Percentiles rank a stretch among this genome's conserved stretches.
These are phyloP conservation scores for Lentinula sp. DNA, from an alignment of 768 basidiomycete species.

Conservation along the genomic window DNA sequence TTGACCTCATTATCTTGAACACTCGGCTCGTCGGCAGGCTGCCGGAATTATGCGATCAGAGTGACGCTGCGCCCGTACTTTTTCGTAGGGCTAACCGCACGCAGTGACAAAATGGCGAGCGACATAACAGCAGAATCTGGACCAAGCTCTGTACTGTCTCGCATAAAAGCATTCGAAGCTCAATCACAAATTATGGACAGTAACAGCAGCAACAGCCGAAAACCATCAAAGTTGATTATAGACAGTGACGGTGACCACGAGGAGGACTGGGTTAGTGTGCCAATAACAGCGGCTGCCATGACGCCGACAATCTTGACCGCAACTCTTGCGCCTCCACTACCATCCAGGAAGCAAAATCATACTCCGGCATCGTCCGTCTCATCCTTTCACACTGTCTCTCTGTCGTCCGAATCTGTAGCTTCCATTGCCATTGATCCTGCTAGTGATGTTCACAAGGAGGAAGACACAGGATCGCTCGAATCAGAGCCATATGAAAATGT, in stretches of 20 bases:
- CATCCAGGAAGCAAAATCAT: conserved; percentile 62
- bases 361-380: conserved; percentile 67
- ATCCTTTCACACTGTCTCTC: conserved; percentile 78
- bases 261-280: conserved; percentile 1
- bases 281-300: not conserved
- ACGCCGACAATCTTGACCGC: not conserved
- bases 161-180: not conserved
- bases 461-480: conserved; percentile 51
- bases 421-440: conserved; percentile 39
- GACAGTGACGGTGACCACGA: not conserved
- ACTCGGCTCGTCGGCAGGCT: too few relatives aligned
- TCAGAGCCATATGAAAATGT: conserved; percentile 68
- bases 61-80: not conserved
- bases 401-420: conserved; percentile 57
- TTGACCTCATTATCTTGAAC: too few relatives aligned
- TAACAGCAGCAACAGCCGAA: not conserved
- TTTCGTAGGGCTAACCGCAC: not conserved
- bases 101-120: not conserved
- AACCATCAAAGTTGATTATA: not conserved
- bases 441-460: conserved; percentile 21
- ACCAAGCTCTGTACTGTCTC: not conserved
- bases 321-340: conserved; percentile 48
- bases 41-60: not conserved
- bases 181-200: not conserved
- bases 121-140: not conserved